Base-by-base conservation (phyloP, 768 basidiomycete species). In the Cyclocybe cylindracea region DNA sequence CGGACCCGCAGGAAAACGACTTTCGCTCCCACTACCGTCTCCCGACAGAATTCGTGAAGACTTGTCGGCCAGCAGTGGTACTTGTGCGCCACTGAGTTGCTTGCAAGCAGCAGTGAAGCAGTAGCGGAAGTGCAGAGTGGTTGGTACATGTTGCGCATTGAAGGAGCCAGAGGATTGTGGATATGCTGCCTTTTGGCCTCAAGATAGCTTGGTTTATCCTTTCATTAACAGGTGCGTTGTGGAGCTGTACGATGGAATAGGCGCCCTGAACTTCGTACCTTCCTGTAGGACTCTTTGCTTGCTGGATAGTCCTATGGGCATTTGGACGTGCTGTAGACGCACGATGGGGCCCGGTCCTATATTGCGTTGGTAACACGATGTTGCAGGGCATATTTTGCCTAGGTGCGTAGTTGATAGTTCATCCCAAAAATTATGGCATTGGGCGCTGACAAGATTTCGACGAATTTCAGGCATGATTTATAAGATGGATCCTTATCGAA, bases 161-260 rank as follows among this genome's bases (percentile, higher is more conserved):
- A 38, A 38, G 37, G 37, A 38, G 37, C 37, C 4, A 38, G 37
- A 16, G 16, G 37, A 11, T 7, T 16, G 37, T 11, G 43, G 11
- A 33, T 41, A 86, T 86, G 84, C 74, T 85, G 34, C 72, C 80
- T 14, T 78, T 78, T 48, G 72, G 76, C 43, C 71, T 86, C 48
- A 86, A 79, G 69, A 67, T 79, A 39, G 69, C 69, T 42, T 87
- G 84, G 83, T 83, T 83, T 56, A 68, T 71, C 56, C 70, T 87
- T 14, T 84, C 84, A 10, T 56, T 82, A 16, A 69, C 75, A 57
- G 83, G 84, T 83, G 53, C 46, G 72, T 61, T 19, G 19, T 24
- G 24, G 24, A 24, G 33, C 14, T 29, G 11, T 48, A n/a, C 10
- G 35, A n/a, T 37, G 33, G 3, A 18, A 29, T 52, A 60, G 52